Evolutionary conservation across 1,284 basidiomycete genomes (phyloP), one percentile per base, ranked within the genome.

Genomic region (Pyrrhoderma lamaoense): DNA sequence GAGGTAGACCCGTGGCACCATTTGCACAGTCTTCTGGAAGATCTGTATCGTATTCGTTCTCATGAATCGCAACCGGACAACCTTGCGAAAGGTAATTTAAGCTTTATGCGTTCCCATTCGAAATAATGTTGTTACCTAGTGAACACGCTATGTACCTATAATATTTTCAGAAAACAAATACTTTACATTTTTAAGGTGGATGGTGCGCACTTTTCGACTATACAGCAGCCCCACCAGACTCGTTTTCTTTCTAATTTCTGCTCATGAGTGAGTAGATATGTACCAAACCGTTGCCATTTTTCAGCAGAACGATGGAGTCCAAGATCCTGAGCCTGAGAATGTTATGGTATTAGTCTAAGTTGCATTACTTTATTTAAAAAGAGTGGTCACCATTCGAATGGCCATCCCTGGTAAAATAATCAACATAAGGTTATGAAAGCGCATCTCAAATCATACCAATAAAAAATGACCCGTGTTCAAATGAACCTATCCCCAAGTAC

Each of bases 391-490:
- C 84, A 88, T 89, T 39, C 85, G 74, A 56, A 84, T 77, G 22
- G 79, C 86, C 79, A 86, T 83, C 37, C 84, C 86, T 83, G 58
- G 14, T 37, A 44, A 21, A 35, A 14, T 35, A 56, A 37, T 51
- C 36, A 61, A 48, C 59, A 19, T 51, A 57, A 49, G 42, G 8
- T 21, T n/a, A 16, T 9, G 19, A 51, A 53, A 58, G 4, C 1
- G 11, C 44, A 42, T 19, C 47, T 35, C 42, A 48, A 51, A 47
- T 61, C 72, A 52, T 57, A 85, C 85, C 87, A 56, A 82, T 79
- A 59, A 82, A 88, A 45, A 88, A 71, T 88, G 89, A 92, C 1
- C 84, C 85, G 61, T 87, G 82, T 55, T 88, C 84, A 83, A 89
- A 88, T 2, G 75, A 76, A 35, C 79, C 73, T 75, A 54, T 45